phyloP scores from a whole-genome alignment of 83 land plant genomes.

The Picea engelmannii region DNA sequence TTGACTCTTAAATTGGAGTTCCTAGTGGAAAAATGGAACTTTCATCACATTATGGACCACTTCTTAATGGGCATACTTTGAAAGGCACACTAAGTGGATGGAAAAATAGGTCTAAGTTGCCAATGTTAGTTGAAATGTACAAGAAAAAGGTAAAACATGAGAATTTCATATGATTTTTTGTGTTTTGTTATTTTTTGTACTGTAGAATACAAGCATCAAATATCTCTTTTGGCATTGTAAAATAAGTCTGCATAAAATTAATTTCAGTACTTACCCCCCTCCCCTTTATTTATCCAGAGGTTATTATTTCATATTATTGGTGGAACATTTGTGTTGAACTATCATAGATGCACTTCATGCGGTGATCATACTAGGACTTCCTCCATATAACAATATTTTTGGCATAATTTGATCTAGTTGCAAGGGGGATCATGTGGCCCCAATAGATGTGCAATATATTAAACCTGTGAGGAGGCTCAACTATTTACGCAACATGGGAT shows the following conservation, averaged over 20 bases:
- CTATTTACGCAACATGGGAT: too few relatives aligned
- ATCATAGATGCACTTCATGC: neutral
- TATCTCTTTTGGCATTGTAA: constrained; percentile 14
- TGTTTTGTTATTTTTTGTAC: neutral
- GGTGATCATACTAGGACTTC: neutral
- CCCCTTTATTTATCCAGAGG: constrained; percentile 24
- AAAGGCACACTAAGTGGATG: constrained; percentile 86
- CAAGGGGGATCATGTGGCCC: too few relatives aligned
- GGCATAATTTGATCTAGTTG: too few relatives aligned
- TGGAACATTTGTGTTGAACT: constrained; percentile 16
- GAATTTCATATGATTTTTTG: neutral
- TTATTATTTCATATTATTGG: constrained; percentile 19
- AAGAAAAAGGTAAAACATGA: constrained; percentile 46
- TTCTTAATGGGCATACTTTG: constrained; percentile 72
- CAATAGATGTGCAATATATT: too few relatives aligned
- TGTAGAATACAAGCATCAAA: neutral
- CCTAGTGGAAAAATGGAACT: constrained; percentile 65
- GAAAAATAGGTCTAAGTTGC: constrained; percentile 85
- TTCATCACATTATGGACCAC: constrained; percentile 67
- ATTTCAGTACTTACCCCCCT: neutral
- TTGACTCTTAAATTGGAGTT: constrained; percentile 44
- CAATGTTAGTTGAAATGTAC: constrained; percentile 73
- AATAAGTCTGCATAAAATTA: too few relatives aligned
- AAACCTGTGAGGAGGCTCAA: too few relatives aligned
- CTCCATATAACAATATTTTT: too few relatives aligned